A percentile compares a stretch with the other conserved stretches of the same genome.
Conservation (phyloP, 2,329 filamentous ascomycete genomes). For the Alternaria burnsii region DNA sequence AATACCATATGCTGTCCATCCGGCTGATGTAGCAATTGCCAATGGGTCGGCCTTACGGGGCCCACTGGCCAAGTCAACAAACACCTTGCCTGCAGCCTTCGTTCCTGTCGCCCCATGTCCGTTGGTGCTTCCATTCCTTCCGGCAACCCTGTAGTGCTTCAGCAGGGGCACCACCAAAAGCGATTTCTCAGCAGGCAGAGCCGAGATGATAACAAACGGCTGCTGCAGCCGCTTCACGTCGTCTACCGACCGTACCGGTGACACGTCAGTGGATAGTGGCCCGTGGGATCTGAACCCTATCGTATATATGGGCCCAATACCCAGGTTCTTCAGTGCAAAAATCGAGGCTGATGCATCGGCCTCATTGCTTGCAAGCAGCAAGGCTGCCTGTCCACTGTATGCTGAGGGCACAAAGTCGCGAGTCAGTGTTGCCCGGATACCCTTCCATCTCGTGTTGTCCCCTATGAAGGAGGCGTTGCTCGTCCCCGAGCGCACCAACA, state of each 20-base stretch:
- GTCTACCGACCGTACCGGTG: slow-evolving; percentile 73
- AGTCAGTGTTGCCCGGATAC: slow-evolving; percentile 81
- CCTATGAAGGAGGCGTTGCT: slow-evolving; percentile 65
- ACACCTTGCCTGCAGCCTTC: slow-evolving; percentile 68
- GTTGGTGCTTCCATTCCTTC: slow-evolving; percentile 49
- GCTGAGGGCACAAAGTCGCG: slow-evolving; percentile 84
- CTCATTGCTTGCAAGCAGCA: slow-evolving; percentile 76
- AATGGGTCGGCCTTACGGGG: slow-evolving; percentile 73
- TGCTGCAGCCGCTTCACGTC: slow-evolving; percentile 81
- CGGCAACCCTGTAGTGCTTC: slow-evolving; percentile 69
- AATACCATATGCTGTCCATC: slow-evolving; percentile 81
- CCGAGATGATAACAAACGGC: slow-evolving; percentile 83
- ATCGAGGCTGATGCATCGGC: slow-evolving; percentile 81
- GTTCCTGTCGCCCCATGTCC: slow-evolving; percentile 28
- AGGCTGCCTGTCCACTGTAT: slow-evolving; percentile 76
- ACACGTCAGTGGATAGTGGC: slow-evolving; percentile 70
- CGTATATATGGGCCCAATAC: slow-evolving; percentile 81
- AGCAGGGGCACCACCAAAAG: slow-evolving; percentile 80
- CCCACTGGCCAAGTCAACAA: slow-evolving; percentile 78
- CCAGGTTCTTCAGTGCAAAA: slow-evolving; percentile 79
- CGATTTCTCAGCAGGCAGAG: slow-evolving; percentile 79
- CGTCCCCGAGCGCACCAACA: slow-evolving; percentile 67
- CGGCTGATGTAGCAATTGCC: slow-evolving; percentile 74
- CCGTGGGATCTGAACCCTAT: slow-evolving; percentile 75
- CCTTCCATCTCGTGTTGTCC: slow-evolving; percentile 87